Percentiles rank a stretch among this genome's conserved stretches.
Evolutionary conservation across 148 eudicot genomes (phyloP).

Genomic region (Cornus controversa): DNA sequence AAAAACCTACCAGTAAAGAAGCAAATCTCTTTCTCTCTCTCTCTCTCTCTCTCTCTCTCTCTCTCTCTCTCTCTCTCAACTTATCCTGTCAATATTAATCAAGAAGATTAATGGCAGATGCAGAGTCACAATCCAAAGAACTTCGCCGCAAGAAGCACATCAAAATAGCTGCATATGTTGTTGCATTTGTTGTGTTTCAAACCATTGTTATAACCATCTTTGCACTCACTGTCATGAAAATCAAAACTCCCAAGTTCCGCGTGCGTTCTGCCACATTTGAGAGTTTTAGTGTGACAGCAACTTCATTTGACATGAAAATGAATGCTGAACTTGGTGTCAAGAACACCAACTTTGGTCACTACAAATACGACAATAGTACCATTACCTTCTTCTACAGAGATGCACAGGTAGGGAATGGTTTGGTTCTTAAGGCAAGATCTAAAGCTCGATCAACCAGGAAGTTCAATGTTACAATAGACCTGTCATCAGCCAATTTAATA

Average conservation of each 20-base stretch:
- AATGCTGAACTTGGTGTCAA: conserved; percentile 13
- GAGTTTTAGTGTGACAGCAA: neutral
- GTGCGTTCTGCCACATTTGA: conserved; percentile 2
- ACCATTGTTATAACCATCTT: conserved; percentile 1
- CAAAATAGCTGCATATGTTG: conserved; percentile 7
- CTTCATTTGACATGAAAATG: conserved; percentile 3
- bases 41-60: too few relatives aligned
- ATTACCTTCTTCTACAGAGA: conserved; percentile 7
- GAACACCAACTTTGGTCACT: conserved; percentile 16
- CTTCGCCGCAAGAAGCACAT: conserved; percentile 11
- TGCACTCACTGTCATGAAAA: conserved; percentile 13
- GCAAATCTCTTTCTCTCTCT: too few relatives aligned
- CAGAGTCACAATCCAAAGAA: neutral
- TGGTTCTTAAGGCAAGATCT: conserved; percentile 1
- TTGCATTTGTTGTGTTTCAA: conserved; percentile 10
- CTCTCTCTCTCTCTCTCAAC: too few relatives aligned
- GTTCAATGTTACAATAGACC: neutral
- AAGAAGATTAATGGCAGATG: too few relatives aligned
- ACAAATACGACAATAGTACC: conserved; percentile 3
- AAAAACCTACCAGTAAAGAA: too few relatives aligned
- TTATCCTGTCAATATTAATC: too few relatives aligned
- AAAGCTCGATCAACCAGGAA: conserved; percentile 7
- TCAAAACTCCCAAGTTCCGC: conserved; percentile 21
- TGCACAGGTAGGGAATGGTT: neutral
- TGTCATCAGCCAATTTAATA: neutral